Base-by-base conservation (phyloP, 345 rosid genomes). In the Salix dunnii region DNA sequence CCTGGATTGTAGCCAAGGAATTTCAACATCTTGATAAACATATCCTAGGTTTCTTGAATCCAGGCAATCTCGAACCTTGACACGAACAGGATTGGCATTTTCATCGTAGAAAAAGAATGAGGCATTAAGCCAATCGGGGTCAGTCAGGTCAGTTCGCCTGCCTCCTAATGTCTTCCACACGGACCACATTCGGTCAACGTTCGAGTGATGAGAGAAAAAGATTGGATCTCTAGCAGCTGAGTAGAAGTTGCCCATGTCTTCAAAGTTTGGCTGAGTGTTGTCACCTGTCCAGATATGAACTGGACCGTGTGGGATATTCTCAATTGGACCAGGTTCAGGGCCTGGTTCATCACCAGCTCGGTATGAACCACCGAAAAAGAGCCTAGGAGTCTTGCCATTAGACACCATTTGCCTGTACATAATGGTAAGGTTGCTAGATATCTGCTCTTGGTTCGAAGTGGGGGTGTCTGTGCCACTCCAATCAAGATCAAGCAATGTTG, bases 391-490 rank as follows among this genome's bases (percentile, higher is more conserved):
- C 78, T 86, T 87, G 42, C 86, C 84, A 58, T 81, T 84, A 2
- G 88, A 84, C 74, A 90, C 88, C 91, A 90, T 86, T 76, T 89
- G 92, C 58, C 90, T 72, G 66, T 90, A 88, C 92, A 90, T 90
- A 20, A 89, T 70, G 6, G 79, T 79, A 7, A 89, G 87, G 33
- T 90, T 87, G 65, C 86, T 85, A 0, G 81, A 61, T 21, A 84
- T 0, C 35, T 82, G 90, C 9, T 76, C 74, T 16, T 64, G 36
- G 4, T 64, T 73, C 1, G 86, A 40, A 0, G 68, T 46, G 11
- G 76, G 27, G n/a, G 69, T 73, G 1, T 86, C 89, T 4, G 20
- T 2, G 9, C 85, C 84, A 4, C 55, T 81, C 75, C 70, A 90
- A 78, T 90, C 88, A 25, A 90, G 89, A 85, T 90, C 90, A 3